Conservation (phyloP, 257 asterid genomes). For the Fraxinus cuspidata region DNA sequence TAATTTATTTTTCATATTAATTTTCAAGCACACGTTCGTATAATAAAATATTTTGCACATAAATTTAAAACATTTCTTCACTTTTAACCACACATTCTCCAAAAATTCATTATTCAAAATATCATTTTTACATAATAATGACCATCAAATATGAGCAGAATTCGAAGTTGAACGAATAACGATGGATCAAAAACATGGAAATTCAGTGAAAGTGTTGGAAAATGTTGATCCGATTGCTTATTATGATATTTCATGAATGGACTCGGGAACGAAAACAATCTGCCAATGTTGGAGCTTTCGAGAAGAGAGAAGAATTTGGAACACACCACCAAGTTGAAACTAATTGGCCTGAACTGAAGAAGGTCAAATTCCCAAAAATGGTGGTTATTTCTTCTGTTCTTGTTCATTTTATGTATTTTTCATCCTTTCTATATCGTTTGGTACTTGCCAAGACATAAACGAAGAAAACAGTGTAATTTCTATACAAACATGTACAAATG, state of each 20-base stretch:
- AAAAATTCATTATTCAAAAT: too few species aligned
- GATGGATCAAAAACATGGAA: slow-evolving; percentile 42
- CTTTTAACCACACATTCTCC: too few species aligned
- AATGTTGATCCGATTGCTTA: slow-evolving; percentile 51
- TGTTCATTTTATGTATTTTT: background rate
- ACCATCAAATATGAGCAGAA: slow-evolving; percentile 18
- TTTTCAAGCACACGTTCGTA: too few species aligned
- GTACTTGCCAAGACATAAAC: background rate
- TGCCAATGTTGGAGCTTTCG: slow-evolving; percentile 71
- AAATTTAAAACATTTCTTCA: too few species aligned
- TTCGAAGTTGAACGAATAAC: slow-evolving; percentile 57
- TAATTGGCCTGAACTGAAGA: background rate
- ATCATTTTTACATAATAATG: too few species aligned
- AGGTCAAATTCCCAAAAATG: background rate
- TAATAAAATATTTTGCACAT: too few species aligned
- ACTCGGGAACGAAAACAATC: slow-evolving; percentile 63
- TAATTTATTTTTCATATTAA: too few species aligned
- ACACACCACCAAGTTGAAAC: slow-evolving; percentile 23
- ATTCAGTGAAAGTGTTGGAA: slow-evolving; percentile 54
- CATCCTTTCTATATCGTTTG: background rate
- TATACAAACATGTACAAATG: background rate
- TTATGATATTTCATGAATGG: slow-evolving; percentile 45
- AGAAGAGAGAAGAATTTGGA: slow-evolving; percentile 66
- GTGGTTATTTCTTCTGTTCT: background rate
- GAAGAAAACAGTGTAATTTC: background rate